Evolutionary conservation across 106 monocot species (phyloP), one percentile per base, ranked within the genome.

Genomic region (Apostasia ramifera): DNA sequence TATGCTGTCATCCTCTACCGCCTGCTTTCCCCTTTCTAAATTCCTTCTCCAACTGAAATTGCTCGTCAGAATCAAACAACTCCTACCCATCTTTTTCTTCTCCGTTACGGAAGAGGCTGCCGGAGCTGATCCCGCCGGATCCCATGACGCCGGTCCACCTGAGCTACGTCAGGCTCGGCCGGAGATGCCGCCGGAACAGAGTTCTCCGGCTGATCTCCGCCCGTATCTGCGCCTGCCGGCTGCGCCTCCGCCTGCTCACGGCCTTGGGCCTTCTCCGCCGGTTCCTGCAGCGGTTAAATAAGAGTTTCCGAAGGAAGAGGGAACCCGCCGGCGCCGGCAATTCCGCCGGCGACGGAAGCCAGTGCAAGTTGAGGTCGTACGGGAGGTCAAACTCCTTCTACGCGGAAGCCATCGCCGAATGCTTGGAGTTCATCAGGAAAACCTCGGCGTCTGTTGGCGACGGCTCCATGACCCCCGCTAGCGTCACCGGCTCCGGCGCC

Each of bases 391-490:
- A 78, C 61, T 78, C 72, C 9, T 79, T 79, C 67, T 72, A 73
- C 12, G 79, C 79, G 9, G 79, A 79, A 37, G 79, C 79, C 47
- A 79, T 79, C 40, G 72, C 72, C 40, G 79, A 79, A 40, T 79
- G 79, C 55, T 60, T 79, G 60, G 79, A 79, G 68, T 79, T 79
- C 68, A 79, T 79, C 56, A 79, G 61, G 73, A 73, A 67, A 53
- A 57, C 73, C 41, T 78, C 79, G 6, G 55, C 63, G 9, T 73
- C 73, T 12, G 44, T 61, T 3, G 52, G 51, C 47, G 45, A 70
- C 2, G 46, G 44, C 0, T 26, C 26, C 26, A 26, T 26, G 26
- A 26, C 26, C 26, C 26, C 26, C 26, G 26, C 26, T 26, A 26
- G 26, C 26, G 26, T 26, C 26, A 26, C 26, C 26, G 26, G 26